phyloP scores from a whole-genome alignment of 306 rosid genomes.

The Alnus rubra region DNA sequence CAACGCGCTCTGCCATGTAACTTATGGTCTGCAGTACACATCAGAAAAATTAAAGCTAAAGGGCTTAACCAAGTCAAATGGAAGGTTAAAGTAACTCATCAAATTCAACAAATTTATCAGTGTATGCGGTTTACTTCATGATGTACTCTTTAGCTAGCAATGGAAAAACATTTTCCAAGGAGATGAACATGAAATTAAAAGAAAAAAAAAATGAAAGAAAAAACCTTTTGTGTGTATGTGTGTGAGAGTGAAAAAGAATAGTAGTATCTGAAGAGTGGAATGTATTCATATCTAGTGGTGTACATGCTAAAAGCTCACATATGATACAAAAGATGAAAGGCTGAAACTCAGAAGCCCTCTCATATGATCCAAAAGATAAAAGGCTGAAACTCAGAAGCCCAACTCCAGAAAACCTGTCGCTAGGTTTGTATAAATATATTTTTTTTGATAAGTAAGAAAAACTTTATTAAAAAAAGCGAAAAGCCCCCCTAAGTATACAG shows the following conservation, averaged over 20 bases:
- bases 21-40: conserved; percentile 57
- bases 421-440: not conserved
- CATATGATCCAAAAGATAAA: not conserved
- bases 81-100: not conserved
- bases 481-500: too few relatives aligned
- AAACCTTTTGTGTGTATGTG: not conserved
- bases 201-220: too few relatives aligned
- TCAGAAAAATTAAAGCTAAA: not conserved
- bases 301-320: not conserved
- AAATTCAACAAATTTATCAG: not conserved
- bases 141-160: not conserved
- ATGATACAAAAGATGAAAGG: not conserved
- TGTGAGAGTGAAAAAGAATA: not conserved
- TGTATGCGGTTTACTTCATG: not conserved
- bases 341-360: not conserved
- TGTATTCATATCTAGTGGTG: not conserved
- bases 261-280: not conserved
- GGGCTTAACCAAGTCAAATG: not conserved
- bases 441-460: too few relatives aligned
- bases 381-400: not conserved
- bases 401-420: not conserved
- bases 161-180: not conserved
- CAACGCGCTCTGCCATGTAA: conserved; percentile 78
- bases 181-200: too few relatives aligned
- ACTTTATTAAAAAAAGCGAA: too few relatives aligned